Evolutionary conservation across 2,329 filamentous ascomycete species (phyloP).

Genomic region (Fulvia fulva): DNA sequence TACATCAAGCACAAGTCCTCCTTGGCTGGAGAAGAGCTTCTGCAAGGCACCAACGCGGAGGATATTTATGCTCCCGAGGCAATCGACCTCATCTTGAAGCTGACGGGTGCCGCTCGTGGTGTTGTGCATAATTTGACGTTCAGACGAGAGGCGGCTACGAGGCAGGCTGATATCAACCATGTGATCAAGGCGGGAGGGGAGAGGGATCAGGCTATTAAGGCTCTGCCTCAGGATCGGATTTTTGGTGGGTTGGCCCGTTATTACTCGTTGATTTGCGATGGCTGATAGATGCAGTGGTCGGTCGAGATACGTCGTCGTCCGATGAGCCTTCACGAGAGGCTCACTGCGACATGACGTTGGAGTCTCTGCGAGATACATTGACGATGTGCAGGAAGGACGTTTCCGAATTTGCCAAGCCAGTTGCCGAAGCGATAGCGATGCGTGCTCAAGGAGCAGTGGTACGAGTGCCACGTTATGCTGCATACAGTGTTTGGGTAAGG

Average conservation of each 20-base stretch:
- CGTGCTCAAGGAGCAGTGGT: conserved; percentile 12
- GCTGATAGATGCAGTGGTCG: conserved; percentile 9
- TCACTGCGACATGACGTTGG: conserved; percentile 15
- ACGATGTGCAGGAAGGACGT: conserved; percentile 11
- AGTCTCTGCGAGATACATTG: conserved; percentile 10
- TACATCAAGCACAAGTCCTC: conserved; percentile 12
- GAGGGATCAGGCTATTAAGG: conserved; percentile 8
- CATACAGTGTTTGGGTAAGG: conserved; percentile 18
- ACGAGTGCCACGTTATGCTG: conserved; percentile 13
- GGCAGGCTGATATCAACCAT: conserved; percentile 11
- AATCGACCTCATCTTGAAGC: conserved; percentile 11
- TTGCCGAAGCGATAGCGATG: conserved; percentile 14
- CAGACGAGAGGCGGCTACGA: conserved; percentile 7
- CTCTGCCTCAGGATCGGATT: conserved; percentile 12
- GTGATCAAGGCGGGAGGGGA: conserved; percentile 6
- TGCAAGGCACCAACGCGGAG: conserved; percentile 15
- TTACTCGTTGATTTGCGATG: not conserved
- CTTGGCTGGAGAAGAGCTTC: conserved; percentile 7
- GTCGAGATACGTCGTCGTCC: conserved; percentile 1
- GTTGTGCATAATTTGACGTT: conserved; percentile 13
- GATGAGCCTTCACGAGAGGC: conserved; percentile 18
- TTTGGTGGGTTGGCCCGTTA: conserved; percentile 7
- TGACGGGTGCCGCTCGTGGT: conserved; percentile 17
- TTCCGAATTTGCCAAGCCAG: conserved; percentile 2
- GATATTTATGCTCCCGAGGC: conserved; percentile 13